phyloP scores from a whole-genome alignment of 2,329 filamentous ascomycete species.

The Coleophoma crateriformis region DNA sequence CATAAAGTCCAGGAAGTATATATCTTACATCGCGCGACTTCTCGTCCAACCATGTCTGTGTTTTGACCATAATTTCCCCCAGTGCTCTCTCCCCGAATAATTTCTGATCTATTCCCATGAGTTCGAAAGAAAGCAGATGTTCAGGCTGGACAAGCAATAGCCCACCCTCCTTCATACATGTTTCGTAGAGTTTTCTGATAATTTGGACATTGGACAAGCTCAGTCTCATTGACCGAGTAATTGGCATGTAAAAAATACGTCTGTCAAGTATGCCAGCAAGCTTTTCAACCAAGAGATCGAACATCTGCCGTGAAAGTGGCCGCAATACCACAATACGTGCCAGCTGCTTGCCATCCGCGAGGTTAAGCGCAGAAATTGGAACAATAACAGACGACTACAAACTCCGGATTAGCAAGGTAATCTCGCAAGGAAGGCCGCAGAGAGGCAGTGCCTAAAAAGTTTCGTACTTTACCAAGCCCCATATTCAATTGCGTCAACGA shows the following conservation, averaged over 20 bases:
- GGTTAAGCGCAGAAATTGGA: conserved; percentile 50
- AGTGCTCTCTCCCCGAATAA: conserved; percentile 22
- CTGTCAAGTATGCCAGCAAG: conserved; percentile 51
- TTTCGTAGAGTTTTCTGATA: not conserved
- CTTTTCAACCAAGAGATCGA: conserved; percentile 46
- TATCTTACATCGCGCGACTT: conserved; percentile 34
- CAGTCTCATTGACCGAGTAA: conserved; percentile 44
- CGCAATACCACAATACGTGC: conserved; percentile 57
- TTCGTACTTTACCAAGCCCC: conserved; percentile 55
- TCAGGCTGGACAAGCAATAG: conserved; percentile 57
- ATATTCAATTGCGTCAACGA: conserved; percentile 63
- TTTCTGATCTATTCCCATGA: conserved; percentile 48
- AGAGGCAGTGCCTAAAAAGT: not conserved
- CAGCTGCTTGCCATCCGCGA: conserved; percentile 45
- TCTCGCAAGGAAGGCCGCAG: not conserved
- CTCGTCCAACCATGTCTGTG: conserved; percentile 35
- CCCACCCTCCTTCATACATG: conserved; percentile 42
- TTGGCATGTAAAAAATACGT: conserved; percentile 50
- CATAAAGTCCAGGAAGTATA: not conserved
- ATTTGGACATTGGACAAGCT: conserved; percentile 19
- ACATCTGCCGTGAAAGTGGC: conserved; percentile 55
- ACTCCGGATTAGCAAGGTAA: not conserved
- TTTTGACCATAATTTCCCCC: conserved; percentile 29
- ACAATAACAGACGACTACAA: conserved; percentile 56
- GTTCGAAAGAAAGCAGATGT: conserved; percentile 54